Base-by-base conservation (phyloP, 1,284 basidiomycete genomes). In the Thelephora terrestris region DNA sequence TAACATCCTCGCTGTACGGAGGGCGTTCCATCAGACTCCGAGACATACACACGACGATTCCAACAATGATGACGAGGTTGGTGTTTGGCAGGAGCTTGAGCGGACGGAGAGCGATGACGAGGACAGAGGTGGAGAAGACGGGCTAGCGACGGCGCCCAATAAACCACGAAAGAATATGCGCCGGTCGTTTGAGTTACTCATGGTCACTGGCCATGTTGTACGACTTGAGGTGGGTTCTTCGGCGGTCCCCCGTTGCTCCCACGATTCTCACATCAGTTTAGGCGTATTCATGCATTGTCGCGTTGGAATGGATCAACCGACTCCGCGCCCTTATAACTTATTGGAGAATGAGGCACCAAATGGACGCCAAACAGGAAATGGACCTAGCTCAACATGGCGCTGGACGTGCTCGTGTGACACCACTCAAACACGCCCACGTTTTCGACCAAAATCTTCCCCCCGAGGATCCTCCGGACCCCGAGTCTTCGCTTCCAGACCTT, bases 311-410 rank as follows among this genome's bases (percentile, higher is more conserved):
- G 90, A 79, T 91, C 45, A 72, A 76, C 47, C 75, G 77, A 46
- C 72, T 93, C 2, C 75, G 78, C 23, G 75, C 73, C 36, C 71
- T 92, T 24, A 66, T 85, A 32, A 62, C 68, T 9, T 93, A 89
- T 61, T 93, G 91, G 91, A 80, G 74, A 47, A 71, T 77, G 47
- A 75, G 82, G 35, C 81, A 88, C 57, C 73, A 74, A 32, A 69
- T 71, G 38, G 86, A 90, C 58, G 81, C 90, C 16, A 71, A 71
- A 48, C 74, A 82, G 50, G 85, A 91, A 63, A 91, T 92, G 82
- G 79, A 88, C 50, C 65, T 86, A 34, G 75, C 79, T 16, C 75
- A 81, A 58, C 65, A 71, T 27, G 66, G 65, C 21, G 64, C 66
- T 34, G 71, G 69, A 24, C 71, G 75, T 50, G 71, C 76, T 35